Percentiles rank a stretch among this genome's conserved stretches.
These are phyloP conservation scores for Hanseniaspora mollemarum DNA, from an alignment of 805 yeast species.

Conservation along the genomic window DNA sequence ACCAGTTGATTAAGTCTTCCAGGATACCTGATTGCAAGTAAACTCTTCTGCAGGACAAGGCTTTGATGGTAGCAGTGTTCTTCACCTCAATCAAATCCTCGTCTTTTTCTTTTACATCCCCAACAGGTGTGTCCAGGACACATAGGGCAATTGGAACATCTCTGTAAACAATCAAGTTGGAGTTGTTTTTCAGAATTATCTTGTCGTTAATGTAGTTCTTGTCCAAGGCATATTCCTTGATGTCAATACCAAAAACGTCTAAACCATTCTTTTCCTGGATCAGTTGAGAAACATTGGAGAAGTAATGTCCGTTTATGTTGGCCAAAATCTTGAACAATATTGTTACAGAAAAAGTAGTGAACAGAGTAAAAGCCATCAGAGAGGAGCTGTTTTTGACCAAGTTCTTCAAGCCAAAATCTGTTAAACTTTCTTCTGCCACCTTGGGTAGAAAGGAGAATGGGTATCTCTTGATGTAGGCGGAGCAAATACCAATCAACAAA, in stretches of 20 bases:
- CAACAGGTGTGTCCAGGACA: slow-evolving; percentile 25
- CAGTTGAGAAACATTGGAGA: slow-evolving; percentile 34
- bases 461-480: slow-evolving; percentile 15
- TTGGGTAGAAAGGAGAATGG: slow-evolving; percentile 2
- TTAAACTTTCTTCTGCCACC: slow-evolving; percentile 1
- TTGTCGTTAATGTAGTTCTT: slow-evolving; percentile 26
- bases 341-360: slow-evolving; percentile 31
- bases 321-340: slow-evolving; percentile 34
- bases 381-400: slow-evolving; percentile 21
- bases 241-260: slow-evolving; percentile 41
- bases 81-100: slow-evolving; percentile 34
- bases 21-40: slow-evolving; percentile 54
- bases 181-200: slow-evolving; percentile 34
- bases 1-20: slow-evolving; percentile 53
- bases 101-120: slow-evolving; percentile 30
- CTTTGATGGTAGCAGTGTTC: slow-evolving; percentile 43
- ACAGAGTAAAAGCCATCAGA: slow-evolving; percentile 31
- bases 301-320: slow-evolving; percentile 37
- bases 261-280: slow-evolving; percentile 31
- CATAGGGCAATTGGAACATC: slow-evolving; percentile 60
- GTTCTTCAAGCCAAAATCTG: slow-evolving; percentile 3
- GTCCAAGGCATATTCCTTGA: slow-evolving; percentile 34
- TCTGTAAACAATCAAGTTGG: slow-evolving; percentile 51
- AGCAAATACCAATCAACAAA: slow-evolving; percentile 19
- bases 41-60: slow-evolving; percentile 55